These are phyloP conservation scores for Leishmania amazonensis DNA, from an alignment of 208 protist species.

Conservation along the genomic window DNA sequence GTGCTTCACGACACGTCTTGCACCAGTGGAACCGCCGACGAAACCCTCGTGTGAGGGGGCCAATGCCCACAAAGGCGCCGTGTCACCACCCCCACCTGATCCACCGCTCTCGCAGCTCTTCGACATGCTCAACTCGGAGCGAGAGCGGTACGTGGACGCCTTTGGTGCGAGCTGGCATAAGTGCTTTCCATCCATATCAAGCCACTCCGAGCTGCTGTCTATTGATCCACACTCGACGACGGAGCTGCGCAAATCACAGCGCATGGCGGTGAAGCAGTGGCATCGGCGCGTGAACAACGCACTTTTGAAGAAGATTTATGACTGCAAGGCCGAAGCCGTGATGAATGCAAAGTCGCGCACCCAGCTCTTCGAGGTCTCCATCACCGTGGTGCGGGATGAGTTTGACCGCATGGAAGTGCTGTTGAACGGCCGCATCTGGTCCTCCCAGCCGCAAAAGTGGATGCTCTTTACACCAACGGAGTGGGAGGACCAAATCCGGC, in stretches of 20 bases:
- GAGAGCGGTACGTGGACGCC: slow-evolving; percentile 55
- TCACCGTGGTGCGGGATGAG: slow-evolving; percentile 42
- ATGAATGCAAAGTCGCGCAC: slow-evolving; percentile 56
- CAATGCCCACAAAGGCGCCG: slow-evolving; percentile 4
- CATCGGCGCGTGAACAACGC: slow-evolving; percentile 39
- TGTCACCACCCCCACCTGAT: slow-evolving; percentile 19
- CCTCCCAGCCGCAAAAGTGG: slow-evolving; percentile 67
- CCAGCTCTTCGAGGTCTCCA: slow-evolving; percentile 64
- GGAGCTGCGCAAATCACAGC: slow-evolving; percentile 65
- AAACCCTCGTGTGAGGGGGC: background rate
- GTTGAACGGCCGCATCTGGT: slow-evolving; percentile 68
- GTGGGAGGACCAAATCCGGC: slow-evolving; percentile 56
- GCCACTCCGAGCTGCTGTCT: slow-evolving; percentile 35
- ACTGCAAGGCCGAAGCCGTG: slow-evolving; percentile 57
- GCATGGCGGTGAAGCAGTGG: slow-evolving; percentile 79
- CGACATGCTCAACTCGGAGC: slow-evolving; percentile 54
- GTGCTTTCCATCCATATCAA: slow-evolving; percentile 66
- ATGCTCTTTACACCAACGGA: slow-evolving; percentile 46
- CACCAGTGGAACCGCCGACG: background rate
- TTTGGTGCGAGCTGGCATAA: slow-evolving; percentile 66
- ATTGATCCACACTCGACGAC: slow-evolving; percentile 35
- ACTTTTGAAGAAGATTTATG: slow-evolving; percentile 47
- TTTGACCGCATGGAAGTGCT: slow-evolving; percentile 50
- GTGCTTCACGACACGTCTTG: slow-evolving; percentile 58
- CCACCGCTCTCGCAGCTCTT: slow-evolving; percentile 56